Conservation (phyloP, 2,329 filamentous ascomycete species). For the Byssoonygena ceratinophila region DNA sequence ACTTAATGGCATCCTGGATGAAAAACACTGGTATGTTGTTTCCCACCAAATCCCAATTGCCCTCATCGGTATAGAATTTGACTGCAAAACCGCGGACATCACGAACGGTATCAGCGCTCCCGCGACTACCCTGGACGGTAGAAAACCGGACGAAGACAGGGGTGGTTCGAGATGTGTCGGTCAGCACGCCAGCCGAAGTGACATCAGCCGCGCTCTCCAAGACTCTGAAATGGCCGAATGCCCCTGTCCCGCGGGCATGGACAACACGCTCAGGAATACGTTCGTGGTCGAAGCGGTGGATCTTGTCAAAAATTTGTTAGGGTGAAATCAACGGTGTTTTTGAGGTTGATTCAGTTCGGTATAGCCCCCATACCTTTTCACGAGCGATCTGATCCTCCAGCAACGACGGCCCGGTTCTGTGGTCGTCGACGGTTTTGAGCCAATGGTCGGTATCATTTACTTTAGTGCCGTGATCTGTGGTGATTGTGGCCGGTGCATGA, state of each 20-base stretch:
- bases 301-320: conserved; percentile 23
- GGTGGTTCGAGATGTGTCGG: conserved; percentile 56
- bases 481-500: conserved; percentile 50
- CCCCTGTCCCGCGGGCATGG: conserved; percentile 54
- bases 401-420: conserved; percentile 55
- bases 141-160: conserved; percentile 63
- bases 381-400: conserved; percentile 62
- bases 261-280: conserved; percentile 59
- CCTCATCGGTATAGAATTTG: conserved; percentile 68
- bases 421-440: conserved; percentile 54
- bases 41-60: conserved; percentile 64
- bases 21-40: conserved; percentile 70
- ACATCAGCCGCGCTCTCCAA: conserved; percentile 54
- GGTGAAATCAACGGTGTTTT: no score
- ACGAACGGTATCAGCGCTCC: conserved; percentile 70
- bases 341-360: not conserved
- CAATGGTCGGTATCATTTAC: conserved; percentile 66
- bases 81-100: conserved; percentile 72
- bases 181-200: conserved; percentile 53
- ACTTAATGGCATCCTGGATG: conserved; percentile 65
- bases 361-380: conserved; percentile 52
- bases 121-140: conserved; percentile 63
- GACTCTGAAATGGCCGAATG: conserved; percentile 57
- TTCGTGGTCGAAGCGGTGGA: conserved; percentile 62
- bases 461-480: conserved; percentile 67